These are phyloP conservation scores for Colletotrichum sp. DNA, from an alignment of 2,329 filamentous ascomycete genomes.

Conservation along the genomic window DNA sequence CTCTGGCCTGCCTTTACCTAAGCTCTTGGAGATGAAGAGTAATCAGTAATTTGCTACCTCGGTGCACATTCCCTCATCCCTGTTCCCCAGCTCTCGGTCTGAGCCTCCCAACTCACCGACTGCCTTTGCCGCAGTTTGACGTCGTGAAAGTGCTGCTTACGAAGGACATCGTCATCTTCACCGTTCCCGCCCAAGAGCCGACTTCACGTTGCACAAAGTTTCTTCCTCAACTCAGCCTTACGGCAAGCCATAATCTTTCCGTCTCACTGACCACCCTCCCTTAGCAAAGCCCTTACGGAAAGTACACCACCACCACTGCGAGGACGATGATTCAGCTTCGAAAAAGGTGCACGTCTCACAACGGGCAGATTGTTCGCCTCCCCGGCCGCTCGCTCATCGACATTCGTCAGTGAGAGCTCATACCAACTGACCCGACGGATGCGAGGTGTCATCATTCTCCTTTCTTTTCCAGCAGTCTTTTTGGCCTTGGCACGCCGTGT, in stretches of 20 bases:
- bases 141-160: neutral
- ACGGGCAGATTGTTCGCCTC: neutral
- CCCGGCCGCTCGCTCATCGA: neutral
- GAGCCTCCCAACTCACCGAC: neutral
- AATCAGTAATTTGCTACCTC: neutral
- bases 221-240: neutral
- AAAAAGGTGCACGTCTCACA: neutral
- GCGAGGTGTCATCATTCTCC: neutral
- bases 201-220: neutral
- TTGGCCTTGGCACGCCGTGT: neutral
- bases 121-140: neutral
- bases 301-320: neutral
- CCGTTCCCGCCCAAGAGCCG: neutral
- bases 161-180: neutral
- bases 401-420: neutral
- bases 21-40: neutral
- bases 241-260: neutral
- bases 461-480: neutral
- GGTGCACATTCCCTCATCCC: neutral
- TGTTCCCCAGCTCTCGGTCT: neutral
- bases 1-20: neutral
- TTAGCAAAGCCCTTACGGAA: neutral
- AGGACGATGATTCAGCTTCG: neutral
- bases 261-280: neutral
- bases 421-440: neutral